Evolutionary conservation across 208 protist species (phyloP).

Genomic region (Crithidia fasciculata): DNA sequence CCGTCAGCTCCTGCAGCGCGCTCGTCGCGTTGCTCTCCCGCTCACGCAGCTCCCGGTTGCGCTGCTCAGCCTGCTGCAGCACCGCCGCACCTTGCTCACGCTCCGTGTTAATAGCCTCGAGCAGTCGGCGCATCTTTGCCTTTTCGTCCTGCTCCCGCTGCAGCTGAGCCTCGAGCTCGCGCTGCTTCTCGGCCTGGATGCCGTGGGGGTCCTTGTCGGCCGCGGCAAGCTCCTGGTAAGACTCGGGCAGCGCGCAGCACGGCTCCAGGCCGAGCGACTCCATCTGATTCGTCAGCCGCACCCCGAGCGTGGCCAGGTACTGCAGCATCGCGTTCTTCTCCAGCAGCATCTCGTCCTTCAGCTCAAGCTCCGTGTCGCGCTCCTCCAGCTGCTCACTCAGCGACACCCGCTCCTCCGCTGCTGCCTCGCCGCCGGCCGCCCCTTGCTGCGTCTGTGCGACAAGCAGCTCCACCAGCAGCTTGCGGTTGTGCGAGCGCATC

Average conservation of each 20-base stretch:
- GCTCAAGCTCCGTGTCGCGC: slow-evolving; percentile 64
- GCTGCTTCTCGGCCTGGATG: slow-evolving; percentile 60
- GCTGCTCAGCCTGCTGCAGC: slow-evolving; percentile 46
- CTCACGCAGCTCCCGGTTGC: slow-evolving; percentile 63
- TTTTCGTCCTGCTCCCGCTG: slow-evolving; percentile 69
- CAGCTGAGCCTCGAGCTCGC: slow-evolving; percentile 66
- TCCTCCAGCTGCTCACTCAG: slow-evolving; percentile 68
- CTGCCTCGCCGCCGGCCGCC: not conserved
- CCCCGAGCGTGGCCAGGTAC: slow-evolving; percentile 72
- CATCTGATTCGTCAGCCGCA: slow-evolving; percentile 79
- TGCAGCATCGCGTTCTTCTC: slow-evolving; percentile 80
- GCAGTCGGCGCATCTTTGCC: slow-evolving; percentile 52
- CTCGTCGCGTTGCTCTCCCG: slow-evolving; percentile 44
- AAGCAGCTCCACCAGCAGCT: slow-evolving; percentile 43
- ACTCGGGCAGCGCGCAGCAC: slow-evolving; percentile 75
- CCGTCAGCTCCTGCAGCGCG: slow-evolving; percentile 49
- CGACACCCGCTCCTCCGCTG: not conserved
- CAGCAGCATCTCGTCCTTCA: slow-evolving; percentile 81
- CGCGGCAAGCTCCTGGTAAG: slow-evolving; percentile 65
- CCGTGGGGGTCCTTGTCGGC: slow-evolving; percentile 55
- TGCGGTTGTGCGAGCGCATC: slow-evolving; percentile 62
- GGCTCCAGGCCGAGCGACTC: slow-evolving; percentile 61
- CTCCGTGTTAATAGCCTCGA: slow-evolving; percentile 67
- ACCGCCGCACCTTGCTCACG: slow-evolving; percentile 62
- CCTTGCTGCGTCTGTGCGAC: slow-evolving; percentile 22